These are phyloP conservation scores for Rhizopus delemar DNA, from an alignment of 371 early-diverging fungal genomes.

Conservation along the genomic window DNA sequence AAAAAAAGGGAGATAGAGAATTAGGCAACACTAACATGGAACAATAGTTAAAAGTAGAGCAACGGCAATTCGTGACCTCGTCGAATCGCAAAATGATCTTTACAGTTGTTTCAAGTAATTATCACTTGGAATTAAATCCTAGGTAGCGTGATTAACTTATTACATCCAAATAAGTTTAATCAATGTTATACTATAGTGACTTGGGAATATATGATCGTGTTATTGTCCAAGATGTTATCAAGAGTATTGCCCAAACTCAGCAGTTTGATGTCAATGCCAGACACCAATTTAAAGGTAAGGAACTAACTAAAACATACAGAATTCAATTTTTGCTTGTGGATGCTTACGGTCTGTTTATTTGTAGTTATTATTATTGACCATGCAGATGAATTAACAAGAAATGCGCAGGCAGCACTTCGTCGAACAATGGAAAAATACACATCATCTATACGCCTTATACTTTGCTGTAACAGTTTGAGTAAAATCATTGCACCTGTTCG, in stretches of 20 bases:
- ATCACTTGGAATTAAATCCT: constrained; percentile 91
- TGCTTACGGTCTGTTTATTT: not conserved
- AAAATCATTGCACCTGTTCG: constrained; percentile 96
- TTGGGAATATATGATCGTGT: constrained; percentile 95
- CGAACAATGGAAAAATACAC: constrained; percentile 99
- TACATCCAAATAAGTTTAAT: too few species aligned
- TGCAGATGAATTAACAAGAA: constrained; percentile 90
- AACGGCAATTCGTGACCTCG: constrained; percentile 80
- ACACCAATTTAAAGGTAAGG: constrained; percentile 81
- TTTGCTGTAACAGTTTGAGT: constrained; percentile 90
- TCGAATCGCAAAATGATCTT: constrained; percentile 84
- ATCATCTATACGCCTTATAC: constrained; percentile 88
- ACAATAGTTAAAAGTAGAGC: constrained; percentile 85
- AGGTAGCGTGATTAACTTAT: constrained; percentile 53
- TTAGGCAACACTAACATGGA: too few species aligned
- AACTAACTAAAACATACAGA: not conserved
- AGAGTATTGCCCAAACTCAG: constrained; percentile 98
- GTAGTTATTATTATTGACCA: constrained; percentile 70
- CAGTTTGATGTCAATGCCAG: constrained; percentile 84
- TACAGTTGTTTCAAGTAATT: constrained; percentile 86
- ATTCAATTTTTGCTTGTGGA: not conserved
- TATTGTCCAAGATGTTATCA: constrained; percentile 96
- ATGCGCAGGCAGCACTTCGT: constrained; percentile 98
- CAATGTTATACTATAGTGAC: constrained; percentile 56
- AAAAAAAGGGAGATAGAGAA: too few species aligned